phyloP scores from a whole-genome alignment of 768 basidiomycete genomes.

The Pilatotrama ljubarskyi region DNA sequence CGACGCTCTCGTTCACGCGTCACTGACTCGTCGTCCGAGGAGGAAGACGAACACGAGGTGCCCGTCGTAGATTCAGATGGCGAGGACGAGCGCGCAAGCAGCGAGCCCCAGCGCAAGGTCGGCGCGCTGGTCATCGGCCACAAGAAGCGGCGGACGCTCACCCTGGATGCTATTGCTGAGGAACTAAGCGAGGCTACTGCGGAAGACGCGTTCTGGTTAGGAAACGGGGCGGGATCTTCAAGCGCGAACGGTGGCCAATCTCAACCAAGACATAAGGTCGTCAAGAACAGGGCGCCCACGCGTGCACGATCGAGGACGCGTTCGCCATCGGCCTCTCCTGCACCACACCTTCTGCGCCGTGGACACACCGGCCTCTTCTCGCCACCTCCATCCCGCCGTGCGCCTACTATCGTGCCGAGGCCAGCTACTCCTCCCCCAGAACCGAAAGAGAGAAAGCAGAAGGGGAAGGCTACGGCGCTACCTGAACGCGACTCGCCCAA shows the following conservation, averaged over 20 bases:
- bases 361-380: slow-evolving; percentile 47
- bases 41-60: slow-evolving; percentile 26
- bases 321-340: slow-evolving; percentile 32
- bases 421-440: slow-evolving; percentile 25
- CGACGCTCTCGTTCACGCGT: slow-evolving; percentile 38
- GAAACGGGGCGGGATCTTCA: background rate
- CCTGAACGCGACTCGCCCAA: slow-evolving; percentile 63
- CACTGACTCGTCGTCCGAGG: slow-evolving; percentile 43
- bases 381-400: slow-evolving; percentile 66
- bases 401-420: slow-evolving; percentile 28
- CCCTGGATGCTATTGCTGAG: slow-evolving; percentile 29
- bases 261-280: slow-evolving; percentile 8
- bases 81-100: slow-evolving; percentile 9
- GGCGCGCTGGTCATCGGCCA: slow-evolving; percentile 27
- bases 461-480: slow-evolving; percentile 29
- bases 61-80: slow-evolving; percentile 35
- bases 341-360: slow-evolving; percentile 26
- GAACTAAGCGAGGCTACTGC: slow-evolving; percentile 28
- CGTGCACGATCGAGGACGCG: slow-evolving; percentile 25
- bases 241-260: background rate
- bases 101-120: slow-evolving; percentile 32
- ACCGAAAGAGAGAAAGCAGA: slow-evolving; percentile 40
- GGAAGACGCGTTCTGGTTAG: slow-evolving; percentile 34
- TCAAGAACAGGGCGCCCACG: slow-evolving; percentile 15
- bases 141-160: slow-evolving; percentile 29